Evolutionary conservation across 1,284 basidiomycete genomes (phyloP), one percentile per base, ranked within the genome.

Genomic region (Moesziomyces sp.): DNA sequence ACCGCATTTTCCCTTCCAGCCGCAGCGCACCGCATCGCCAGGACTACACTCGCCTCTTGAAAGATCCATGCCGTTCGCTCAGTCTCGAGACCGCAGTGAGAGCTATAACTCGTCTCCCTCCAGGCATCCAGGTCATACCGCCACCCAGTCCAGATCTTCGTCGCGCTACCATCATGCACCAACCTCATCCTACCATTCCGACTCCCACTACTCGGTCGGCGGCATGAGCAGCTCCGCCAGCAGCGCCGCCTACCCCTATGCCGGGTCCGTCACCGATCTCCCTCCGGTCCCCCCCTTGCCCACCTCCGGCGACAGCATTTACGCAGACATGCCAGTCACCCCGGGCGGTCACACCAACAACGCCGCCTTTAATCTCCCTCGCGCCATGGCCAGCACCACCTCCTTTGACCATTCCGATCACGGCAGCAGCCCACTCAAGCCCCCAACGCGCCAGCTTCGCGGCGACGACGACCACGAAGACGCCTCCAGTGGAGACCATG

Each of bases 231-330:
- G 66, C 30, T 64, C 70, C 7, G 70, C 58, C 19, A 64, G 58
- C 45, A 62, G 61, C 45, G 47, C 53, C 10, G 59, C 46, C 40
- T 46, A 72, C 23, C 63, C 49, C 6, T 57, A 60, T 33, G 38
- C 56, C 21, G 54, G 46, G 42, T 60, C 60, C 13, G 46, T 59
- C 42, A 28, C 46, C 42, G 65, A 69, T 26, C 52, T 71, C 21
- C 74, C 74, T 3, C 74, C 74, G 5, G 57, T 76, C 9, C 74
- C 74, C 21, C 74, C 74, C n/a, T 61, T 76, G n/a, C 74, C 74
- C 13, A 49, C 30, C 33, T 46, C 54, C n/a, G 51, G 30, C n/a
- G 60, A 69, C 33, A 63, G 56, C 53, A 43, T 59, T 21, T 65
- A 67, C 38, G 57, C 53, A 38, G 64, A 64, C 24, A 60, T 65